Conservation (phyloP, 768 basidiomycete species). For the Suillus discolor region DNA sequence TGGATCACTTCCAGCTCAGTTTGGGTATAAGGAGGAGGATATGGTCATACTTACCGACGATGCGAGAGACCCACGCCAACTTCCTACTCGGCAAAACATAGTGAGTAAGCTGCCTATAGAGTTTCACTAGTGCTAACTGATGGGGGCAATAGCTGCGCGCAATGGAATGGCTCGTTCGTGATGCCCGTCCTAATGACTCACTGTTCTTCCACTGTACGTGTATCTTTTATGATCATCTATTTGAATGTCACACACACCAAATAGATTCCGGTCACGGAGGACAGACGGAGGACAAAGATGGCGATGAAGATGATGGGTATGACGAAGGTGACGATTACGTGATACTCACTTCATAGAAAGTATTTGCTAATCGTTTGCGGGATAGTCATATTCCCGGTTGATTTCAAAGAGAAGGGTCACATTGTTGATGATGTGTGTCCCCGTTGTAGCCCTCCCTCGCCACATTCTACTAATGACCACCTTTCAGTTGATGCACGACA, state of each 20-base stretch:
- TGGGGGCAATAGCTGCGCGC: conserved; percentile 55
- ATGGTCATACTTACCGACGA: conserved; percentile 89
- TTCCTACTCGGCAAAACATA: conserved; percentile 84
- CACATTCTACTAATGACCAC: conserved; percentile 10
- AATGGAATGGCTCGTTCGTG: conserved; percentile 91
- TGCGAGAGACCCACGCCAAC: conserved; percentile 54
- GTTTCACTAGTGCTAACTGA: conserved; percentile 1
- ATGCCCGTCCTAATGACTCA: conserved; percentile 80
- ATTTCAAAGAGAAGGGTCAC: conserved; percentile 64
- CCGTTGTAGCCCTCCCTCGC: neutral
- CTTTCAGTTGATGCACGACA: conserved; percentile 66
- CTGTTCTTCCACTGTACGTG: conserved; percentile 76
- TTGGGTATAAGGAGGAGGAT: conserved; percentile 72
- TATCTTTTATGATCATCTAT: neutral
- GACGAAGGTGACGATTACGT: conserved; percentile 63
- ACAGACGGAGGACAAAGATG: conserved; percentile 80
- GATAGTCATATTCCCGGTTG: conserved; percentile 85
- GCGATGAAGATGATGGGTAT: conserved; percentile 82
- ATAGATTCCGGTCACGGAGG: conserved; percentile 94
- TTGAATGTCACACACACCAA: neutral
- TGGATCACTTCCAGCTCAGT: conserved; percentile 44
- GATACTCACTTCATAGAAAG: neutral
- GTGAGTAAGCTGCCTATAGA: conserved; percentile 36
- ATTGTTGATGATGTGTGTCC: conserved; percentile 86
- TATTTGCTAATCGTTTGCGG: neutral